Evolutionary conservation across 805 yeast genomes (phyloP).

Genomic region (Saccharomyces jurei): DNA sequence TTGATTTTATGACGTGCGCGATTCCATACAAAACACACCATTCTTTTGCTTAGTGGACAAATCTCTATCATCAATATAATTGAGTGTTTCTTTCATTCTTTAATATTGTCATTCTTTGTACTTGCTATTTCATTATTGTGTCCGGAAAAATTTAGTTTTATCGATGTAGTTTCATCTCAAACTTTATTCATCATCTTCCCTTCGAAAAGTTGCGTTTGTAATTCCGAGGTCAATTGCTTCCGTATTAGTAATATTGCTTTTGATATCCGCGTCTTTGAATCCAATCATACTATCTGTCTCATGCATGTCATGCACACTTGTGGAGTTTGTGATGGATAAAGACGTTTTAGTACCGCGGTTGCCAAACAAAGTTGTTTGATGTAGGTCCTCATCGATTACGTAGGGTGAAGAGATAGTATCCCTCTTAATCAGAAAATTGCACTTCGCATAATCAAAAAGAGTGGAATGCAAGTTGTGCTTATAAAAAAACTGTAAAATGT

Average conservation of each 20-base stretch:
- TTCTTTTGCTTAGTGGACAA: neutral
- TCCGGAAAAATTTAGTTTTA: neutral
- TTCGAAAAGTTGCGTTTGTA: neutral
- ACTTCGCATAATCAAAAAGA: conserved; percentile 6
- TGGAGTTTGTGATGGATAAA: neutral
- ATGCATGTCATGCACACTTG: neutral
- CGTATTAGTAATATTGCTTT: neutral
- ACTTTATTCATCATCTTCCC: neutral
- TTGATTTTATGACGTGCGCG: neutral
- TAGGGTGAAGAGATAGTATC: conserved; percentile 6
- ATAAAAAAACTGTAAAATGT: conserved; percentile 14
- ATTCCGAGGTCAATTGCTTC: neutral
- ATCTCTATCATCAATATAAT: neutral
- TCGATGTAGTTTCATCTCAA: neutral
- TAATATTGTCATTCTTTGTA: neutral
- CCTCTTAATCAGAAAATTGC: conserved; percentile 9
- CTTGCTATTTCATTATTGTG: neutral
- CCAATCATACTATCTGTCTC: neutral
- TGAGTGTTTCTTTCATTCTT: neutral
- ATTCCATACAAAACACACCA: neutral
- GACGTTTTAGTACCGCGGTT: neutral
- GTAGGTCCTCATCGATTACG: conserved; percentile 9
- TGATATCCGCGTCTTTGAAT: neutral
- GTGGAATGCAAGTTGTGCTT: conserved; percentile 18
- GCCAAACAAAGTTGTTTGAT: conserved; percentile 16